Evolutionary conservation across 1,284 basidiomycete species (phyloP), one percentile per base, ranked within the genome.

Genomic region (Inonotus hispidus): DNA sequence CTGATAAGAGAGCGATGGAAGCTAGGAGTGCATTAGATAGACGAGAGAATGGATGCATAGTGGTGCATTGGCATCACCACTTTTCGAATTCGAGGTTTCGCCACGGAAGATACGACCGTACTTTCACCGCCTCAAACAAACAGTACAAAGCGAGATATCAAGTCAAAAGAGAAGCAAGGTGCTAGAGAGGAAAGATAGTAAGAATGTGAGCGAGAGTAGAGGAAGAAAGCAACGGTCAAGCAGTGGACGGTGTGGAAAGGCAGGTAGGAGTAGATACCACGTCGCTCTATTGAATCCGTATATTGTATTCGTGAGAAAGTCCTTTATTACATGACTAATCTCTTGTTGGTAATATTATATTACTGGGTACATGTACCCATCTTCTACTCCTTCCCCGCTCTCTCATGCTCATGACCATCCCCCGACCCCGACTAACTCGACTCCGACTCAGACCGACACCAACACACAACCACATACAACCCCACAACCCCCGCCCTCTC

Each of bases 21-120:
- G 60, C 37, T 29, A 45, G 50, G 39, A 56, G 35, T 4, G 38
- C 32, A 16, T 37, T 49, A 53, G 57, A 29, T 49, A 59, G 52
- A 37, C 56, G 56, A 39, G 49, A 58, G 41, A 54, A 32, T 37
- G 61, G 53, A 32, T 58, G 29, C 61, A 63, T 63, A 43, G 47
- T 59, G 37, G 52, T 39, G 37, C 38, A 19, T 29, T 8, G 5
- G 50, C 50, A 52, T 52, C 50, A 52, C 50, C 50, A 27, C 29
- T 21, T 35, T 52, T 23, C 4, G 8, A 32, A 8, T 3, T 32
- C n/a, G n/a, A 32, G 49, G 49, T 52, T 29, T 27, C 50, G 50
- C 50, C 50, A 52, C 50, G 29, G 23, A 10, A 25, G 25, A 27
- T 35, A n/a, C 27, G 32, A 49, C 14, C 8, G 23, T 25, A 49